These are phyloP conservation scores for Glycine tomentella DNA, from an alignment of 306 rosid species.

Conservation along the genomic window DNA sequence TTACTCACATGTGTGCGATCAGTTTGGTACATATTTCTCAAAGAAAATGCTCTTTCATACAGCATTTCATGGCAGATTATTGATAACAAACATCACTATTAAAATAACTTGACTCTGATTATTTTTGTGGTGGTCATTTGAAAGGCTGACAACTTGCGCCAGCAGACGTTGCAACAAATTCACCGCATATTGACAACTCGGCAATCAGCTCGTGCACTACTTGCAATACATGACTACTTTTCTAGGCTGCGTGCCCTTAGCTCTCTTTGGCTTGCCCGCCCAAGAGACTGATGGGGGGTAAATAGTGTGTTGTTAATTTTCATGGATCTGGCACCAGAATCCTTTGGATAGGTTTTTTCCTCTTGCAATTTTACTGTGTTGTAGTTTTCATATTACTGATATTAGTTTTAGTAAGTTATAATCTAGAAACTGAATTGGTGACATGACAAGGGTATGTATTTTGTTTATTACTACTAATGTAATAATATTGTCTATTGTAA, in stretches of 20 bases:
- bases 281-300: constrained; percentile 63
- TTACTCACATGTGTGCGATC: background rate
- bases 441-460: constrained; percentile 41
- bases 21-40: background rate
- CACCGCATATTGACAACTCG: constrained; percentile 83
- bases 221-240: constrained; percentile 83
- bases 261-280: constrained; percentile 94
- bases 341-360: constrained; percentile 31
- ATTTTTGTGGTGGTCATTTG: constrained; percentile 4
- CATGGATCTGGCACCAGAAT: constrained; percentile 29
- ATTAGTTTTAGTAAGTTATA: constrained; percentile 26
- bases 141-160: constrained; percentile 90
- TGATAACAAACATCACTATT: constrained; percentile 2
- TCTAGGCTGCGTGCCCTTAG: constrained; percentile 87
- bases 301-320: constrained; percentile 32
- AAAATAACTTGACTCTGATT: background rate
- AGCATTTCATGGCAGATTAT: background rate
- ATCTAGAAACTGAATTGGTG: constrained; percentile 47
- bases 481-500: constrained; percentile 44
- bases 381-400: constrained; percentile 37
- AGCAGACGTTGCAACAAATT: constrained; percentile 90
- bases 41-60: background rate
- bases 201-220: constrained; percentile 89
- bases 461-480: constrained; percentile 30
- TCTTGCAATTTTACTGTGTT: constrained; percentile 31